A percentile compares a stretch with the other conserved stretches of the same genome.
phyloP scores from a whole-genome alignment of 257 asterid species.

The Fraxinus excelsior region DNA sequence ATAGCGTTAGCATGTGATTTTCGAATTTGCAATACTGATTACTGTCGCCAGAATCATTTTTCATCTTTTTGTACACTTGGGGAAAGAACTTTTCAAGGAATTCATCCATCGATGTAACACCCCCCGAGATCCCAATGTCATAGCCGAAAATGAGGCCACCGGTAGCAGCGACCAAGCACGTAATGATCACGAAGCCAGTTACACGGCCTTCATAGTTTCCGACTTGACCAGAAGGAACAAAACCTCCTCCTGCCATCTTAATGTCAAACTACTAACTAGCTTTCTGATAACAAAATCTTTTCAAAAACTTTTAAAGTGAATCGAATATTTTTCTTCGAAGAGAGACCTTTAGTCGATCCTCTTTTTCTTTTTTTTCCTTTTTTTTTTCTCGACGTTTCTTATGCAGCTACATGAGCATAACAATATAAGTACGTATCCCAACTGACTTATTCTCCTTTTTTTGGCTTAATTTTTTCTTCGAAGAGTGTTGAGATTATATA shows the following conservation, averaged over 20 bases:
- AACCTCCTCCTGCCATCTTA: slow-evolving; percentile 44
- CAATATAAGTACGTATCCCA: not conserved
- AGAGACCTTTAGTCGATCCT: not conserved
- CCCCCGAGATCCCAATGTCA: slow-evolving; percentile 69
- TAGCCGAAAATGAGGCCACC: slow-evolving; percentile 66
- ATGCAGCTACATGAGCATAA: not conserved
- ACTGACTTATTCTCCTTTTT: not conserved
- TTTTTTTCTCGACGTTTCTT: not conserved
- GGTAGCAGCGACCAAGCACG: slow-evolving; percentile 56
- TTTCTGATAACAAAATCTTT: not conserved
- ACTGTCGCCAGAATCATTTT: not conserved
- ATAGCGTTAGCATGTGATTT: slow-evolving; percentile 48
- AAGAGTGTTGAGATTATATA: not conserved
- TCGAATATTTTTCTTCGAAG: not conserved
- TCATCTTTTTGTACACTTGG: slow-evolving; percentile 32
- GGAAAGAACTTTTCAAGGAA: slow-evolving; percentile 61
- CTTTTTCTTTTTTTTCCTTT: not conserved
- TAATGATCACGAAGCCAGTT: slow-evolving; percentile 39
- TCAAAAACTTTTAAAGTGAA: not conserved
- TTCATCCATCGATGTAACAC: slow-evolving; percentile 72
- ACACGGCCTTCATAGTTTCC: slow-evolving; percentile 42
- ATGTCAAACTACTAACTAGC: not conserved
- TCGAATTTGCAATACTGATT: slow-evolving; percentile 60
- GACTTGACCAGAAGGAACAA: slow-evolving; percentile 4
- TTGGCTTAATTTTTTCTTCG: not conserved